Base-by-base conservation (phyloP, 257 asterid genomes). In the Linderniella brevidens region DNA sequence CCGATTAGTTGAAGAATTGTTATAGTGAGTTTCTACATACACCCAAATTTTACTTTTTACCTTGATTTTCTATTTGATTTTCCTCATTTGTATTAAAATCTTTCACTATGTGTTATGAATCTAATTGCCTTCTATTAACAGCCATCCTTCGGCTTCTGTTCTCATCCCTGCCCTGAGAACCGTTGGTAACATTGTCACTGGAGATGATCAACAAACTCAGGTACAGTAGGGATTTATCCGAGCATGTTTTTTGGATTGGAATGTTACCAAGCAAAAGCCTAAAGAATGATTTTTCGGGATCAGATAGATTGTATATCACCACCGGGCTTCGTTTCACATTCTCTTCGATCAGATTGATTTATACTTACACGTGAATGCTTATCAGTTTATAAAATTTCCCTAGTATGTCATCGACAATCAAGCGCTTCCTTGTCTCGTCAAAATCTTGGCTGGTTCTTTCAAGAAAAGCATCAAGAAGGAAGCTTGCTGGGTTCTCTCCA, bases 201-300 rank as follows among this genome's bases (percentile, higher is more conserved):
- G 96, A 61, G 94, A 86, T 79, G 96, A 86, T 71, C 17, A 56
- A 17, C 96, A 86, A 63, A 86, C 96, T 55, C 86, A 86, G 96
- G 96, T 81, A 75, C 37, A 37, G 3, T 46, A 2, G 32, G 32
- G 6, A 25, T 6, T 25, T 2, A 25, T n/a, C n/a, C n/a, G 0
- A 35, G 17, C 35, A 35, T 41, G n/a, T n/a, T n/a, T n/a, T n/a
- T n/a, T n/a, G n/a, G n/a, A n/a, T n/a, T n/a, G n/a, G n/a, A n/a
- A n/a, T n/a, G n/a, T n/a, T n/a, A n/a, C 51, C 47, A 54, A 5
- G 10, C 6, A 16, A 9, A 25, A 38, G 37, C 49, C 11, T 12
- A 15, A 41, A 29, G 18, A n/a, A 11, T 19, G n/a, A 8, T n/a
- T 7, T 37, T 7, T n/a, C n/a, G n/a, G n/a, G 16, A 6, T 0